Evolutionary conservation across 108 stramenopile species (phyloP), one percentile per base, ranked within the genome.

Genomic region (Pseudonitzschia pungens): DNA sequence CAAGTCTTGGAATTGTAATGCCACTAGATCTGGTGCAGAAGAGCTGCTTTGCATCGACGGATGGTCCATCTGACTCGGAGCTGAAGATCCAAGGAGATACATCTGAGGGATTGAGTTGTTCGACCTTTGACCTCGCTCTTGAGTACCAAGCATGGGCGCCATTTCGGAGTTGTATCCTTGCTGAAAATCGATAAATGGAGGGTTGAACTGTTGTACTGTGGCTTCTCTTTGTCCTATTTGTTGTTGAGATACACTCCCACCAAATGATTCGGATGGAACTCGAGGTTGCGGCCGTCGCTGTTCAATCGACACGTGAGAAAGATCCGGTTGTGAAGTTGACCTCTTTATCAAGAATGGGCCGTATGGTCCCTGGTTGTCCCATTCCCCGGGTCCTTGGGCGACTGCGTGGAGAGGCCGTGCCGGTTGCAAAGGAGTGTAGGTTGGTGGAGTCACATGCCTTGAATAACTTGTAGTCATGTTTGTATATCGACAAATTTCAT

Each of bases 391-490:
- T 0, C 26, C 15, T 3, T 44, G 24, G 0, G 45, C n/a, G 26
- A 44, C 66, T 15, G 43, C 11, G 22, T 48, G 66, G 7, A 48
- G 44, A 18, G 45, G 45, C 3, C 66, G 66, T 67, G 26, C 45
- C 10, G 66, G 11, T 50, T 44, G 66, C 43, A 22, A 40, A 28
- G 66, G 66, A 10, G 66, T 50, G 22, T 67, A 67, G 20, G 45
- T 27, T 48, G 45, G 27, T 59, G 74, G 60, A 33, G 33, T 24
- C 32, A 78, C 22, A 48, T 65, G 69, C 29, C 87, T 77, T 24
- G 92, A 81, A 72, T 92, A 90, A 54, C 79, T 87, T 57, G 92
- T 92, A 3, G 92, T 91, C 84, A 89, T 87, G 76, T 93, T 93
- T 11, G 84, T 56, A 67, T 93, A 93, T 48, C 87, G 81, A 59